Evolutionary conservation across 495 filamentous ascomycete species (phyloP).

Genomic region (Aspergillus campestris): DNA sequence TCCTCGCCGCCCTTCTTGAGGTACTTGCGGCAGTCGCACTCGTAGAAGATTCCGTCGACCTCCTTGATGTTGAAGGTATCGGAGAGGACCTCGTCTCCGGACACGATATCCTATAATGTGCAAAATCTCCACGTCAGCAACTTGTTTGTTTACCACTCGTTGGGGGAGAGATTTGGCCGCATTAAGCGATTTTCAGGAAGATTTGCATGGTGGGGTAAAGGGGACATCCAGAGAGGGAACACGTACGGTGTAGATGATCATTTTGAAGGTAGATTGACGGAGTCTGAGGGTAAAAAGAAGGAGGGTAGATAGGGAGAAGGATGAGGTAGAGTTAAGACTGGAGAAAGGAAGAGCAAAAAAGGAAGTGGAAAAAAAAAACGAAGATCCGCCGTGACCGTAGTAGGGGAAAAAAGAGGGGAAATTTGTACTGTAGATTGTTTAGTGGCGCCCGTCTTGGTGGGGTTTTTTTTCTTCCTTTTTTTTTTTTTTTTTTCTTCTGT

Average conservation of each 20-base stretch:
- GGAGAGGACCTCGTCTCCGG: slow-evolving; percentile 90
- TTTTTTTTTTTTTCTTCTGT: slow-evolving; percentile 4
- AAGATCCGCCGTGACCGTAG: slow-evolving; percentile 6
- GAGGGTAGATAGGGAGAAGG: slow-evolving; percentile 7
- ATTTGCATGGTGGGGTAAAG: slow-evolving; percentile 3
- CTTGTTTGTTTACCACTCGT: slow-evolving; percentile 2
- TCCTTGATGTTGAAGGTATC: slow-evolving; percentile 77
- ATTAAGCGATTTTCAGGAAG: slow-evolving; percentile 1
- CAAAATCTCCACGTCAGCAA: not conserved
- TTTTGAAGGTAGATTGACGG: slow-evolving; percentile 36
- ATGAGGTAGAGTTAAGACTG: slow-evolving; percentile 11
- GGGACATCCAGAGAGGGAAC: not conserved
- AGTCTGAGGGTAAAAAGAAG: slow-evolving; percentile 8
- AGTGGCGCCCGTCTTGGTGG: slow-evolving; percentile 24
- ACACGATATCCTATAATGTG: slow-evolving; percentile 65
- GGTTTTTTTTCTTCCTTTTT: slow-evolving; percentile 17
- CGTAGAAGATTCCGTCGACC: slow-evolving; percentile 71
- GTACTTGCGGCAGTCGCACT: slow-evolving; percentile 87
- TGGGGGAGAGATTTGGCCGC: not conserved
- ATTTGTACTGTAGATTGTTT: slow-evolving; percentile 28
- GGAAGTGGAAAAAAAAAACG: slow-evolving; percentile 24
- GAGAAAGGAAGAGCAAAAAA: slow-evolving; percentile 30
- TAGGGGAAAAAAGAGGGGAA: slow-evolving; percentile 23
- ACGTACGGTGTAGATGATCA: slow-evolving; percentile 86
- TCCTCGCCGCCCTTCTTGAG: slow-evolving; percentile 58